Percentiles rank a stretch among this genome's conserved stretches.
Conservation (phyloP, 345 rosid species). For the Gossypium bickii region DNA sequence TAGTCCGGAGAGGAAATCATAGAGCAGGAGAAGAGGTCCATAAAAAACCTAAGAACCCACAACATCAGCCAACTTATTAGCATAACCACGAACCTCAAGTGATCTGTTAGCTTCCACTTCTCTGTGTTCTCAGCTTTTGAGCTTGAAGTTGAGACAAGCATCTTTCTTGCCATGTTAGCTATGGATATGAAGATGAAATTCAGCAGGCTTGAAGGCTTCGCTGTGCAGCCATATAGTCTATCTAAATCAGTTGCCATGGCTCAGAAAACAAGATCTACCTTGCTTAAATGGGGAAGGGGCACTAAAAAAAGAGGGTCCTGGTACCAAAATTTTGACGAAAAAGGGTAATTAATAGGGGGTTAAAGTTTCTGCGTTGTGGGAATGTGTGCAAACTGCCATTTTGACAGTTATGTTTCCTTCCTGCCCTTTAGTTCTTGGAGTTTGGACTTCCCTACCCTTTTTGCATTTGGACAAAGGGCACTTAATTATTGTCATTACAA, state of each 20-base stretch:
- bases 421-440: not conserved
- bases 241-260: slow-evolving; percentile 7
- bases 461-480: not conserved
- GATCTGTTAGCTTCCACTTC: slow-evolving; percentile 59
- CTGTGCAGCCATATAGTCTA: slow-evolving; percentile 19
- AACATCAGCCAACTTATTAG: slow-evolving; percentile 58
- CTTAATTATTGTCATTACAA: not conserved
- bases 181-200: slow-evolving; percentile 62
- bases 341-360: not conserved
- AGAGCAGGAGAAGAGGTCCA: slow-evolving; percentile 48
- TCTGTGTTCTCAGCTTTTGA: slow-evolving; percentile 29
- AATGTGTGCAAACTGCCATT: slow-evolving; percentile 9
- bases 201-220: slow-evolving; percentile 38
- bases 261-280: not conserved
- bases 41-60: slow-evolving; percentile 56
- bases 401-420: not conserved
- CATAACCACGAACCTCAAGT: slow-evolving; percentile 66
- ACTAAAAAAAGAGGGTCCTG: not conserved
- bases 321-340: not conserved
- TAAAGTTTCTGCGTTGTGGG: not conserved
- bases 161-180: slow-evolving; percentile 26
- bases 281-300: not conserved
- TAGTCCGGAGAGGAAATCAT: slow-evolving; percentile 16
- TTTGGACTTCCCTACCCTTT: not conserved
- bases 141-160: slow-evolving; percentile 48